Base-by-base conservation (phyloP, 495 filamentous ascomycete species). In the Daldinia caldariorum region DNA sequence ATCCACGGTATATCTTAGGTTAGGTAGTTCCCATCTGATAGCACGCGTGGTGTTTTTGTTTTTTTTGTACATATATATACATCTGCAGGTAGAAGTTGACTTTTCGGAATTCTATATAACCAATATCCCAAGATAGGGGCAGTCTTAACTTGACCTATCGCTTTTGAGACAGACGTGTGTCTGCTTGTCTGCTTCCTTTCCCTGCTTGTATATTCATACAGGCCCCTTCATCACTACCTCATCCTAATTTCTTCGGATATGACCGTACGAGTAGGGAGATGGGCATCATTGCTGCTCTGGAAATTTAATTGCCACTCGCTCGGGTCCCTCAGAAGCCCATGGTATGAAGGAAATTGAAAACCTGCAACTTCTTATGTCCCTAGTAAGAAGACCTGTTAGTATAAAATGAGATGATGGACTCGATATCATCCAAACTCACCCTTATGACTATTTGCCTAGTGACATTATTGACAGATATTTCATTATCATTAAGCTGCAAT, bases 361-460 rank as follows among this genome's bases (percentile, higher is more conserved):
- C 59, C 56, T 73, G 39, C 0, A 29, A 6, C 18, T 62, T 71
- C 35, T 45, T 63, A 47, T 73, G 62, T 22, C 70, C 75, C 75
- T 77, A 29, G 16, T 35, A 54, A 32, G 1, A 50, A 18, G 12
- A 2, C n/a, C 43, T 32, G 57, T 73, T 41, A 74, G 47, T 49
- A 61, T 6, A 22, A 39, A 22, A 39, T 9, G 9, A 39, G 13
- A 18, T 18, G 10, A 47, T 9, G 3, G 7, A 16, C 16, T 29
- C 4, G 31, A n/a, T 14, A 37, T 8, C 14, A 6, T 34, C 7
- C 3, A 2, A 49, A 69, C 80, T 69, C 75, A 87, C 88, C 80
- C 84, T 87, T 69, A 89, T 82, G 43, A 85, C 78, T 26, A 89
- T 83, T 66, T 89, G 87, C 16, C 80, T 81, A n/a, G 81, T 89